phyloP scores from a whole-genome alignment of 108 stramenopile species.

The Poteriospumella lacustris region DNA sequence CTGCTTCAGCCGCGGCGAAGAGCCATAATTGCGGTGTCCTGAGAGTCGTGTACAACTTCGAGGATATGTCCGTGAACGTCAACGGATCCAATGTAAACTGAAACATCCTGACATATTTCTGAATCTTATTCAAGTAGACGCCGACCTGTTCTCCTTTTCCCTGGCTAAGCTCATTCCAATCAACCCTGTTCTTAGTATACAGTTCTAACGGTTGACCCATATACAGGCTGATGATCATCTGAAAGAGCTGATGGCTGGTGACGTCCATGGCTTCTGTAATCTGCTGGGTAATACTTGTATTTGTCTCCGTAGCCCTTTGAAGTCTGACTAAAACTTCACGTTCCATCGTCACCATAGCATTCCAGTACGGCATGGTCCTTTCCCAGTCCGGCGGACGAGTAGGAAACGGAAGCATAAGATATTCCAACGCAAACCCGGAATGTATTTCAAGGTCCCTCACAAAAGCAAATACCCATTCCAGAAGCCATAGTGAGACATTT shows the following conservation, averaged over 20 bases:
- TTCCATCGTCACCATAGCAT: slow-evolving; percentile 7
- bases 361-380: slow-evolving; percentile 1
- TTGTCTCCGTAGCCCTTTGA: slow-evolving; percentile 6
- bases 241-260: slow-evolving; percentile 6
- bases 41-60: slow-evolving; percentile 6
- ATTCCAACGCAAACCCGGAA: not conserved
- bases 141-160: slow-evolving; percentile 6
- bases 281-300: slow-evolving; percentile 7
- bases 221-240: slow-evolving; percentile 7
- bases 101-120: slow-evolving; percentile 8
- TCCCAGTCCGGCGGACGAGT: not conserved
- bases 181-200: slow-evolving; percentile 7
- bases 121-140: slow-evolving; percentile 3
- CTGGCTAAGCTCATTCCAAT: slow-evolving; percentile 7
- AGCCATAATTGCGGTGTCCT: slow-evolving; percentile 6
- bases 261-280: slow-evolving; percentile 7
- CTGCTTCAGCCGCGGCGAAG: slow-evolving; percentile 5
- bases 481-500: not conserved
- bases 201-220: slow-evolving; percentile 7
- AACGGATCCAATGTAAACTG: slow-evolving; percentile 7
- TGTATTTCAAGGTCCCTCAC: not conserved
- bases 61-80: slow-evolving; percentile 6
- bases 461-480: not conserved
- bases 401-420: not conserved
- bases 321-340: slow-evolving; percentile 7